Conservation (phyloP, 768 basidiomycete genomes). For the Auricularia heimuer region DNA sequence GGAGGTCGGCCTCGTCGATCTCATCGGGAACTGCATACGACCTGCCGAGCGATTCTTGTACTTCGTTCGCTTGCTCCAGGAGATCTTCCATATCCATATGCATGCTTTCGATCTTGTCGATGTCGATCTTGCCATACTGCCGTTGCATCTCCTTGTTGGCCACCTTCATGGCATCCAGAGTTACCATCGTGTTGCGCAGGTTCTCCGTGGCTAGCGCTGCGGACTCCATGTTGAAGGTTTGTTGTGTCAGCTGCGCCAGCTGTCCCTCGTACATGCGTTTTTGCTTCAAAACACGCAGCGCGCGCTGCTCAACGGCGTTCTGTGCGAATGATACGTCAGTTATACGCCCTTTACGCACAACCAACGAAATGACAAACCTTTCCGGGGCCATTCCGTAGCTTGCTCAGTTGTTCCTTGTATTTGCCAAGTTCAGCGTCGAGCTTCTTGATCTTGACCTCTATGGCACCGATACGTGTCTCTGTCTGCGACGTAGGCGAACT, state of each 20-base stretch:
- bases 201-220: conserved; percentile 95
- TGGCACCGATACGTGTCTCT: conserved; percentile 72
- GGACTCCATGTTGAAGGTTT: conserved; percentile 98
- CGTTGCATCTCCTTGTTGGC: conserved; percentile 96
- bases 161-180: conserved; percentile 88
- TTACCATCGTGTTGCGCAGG: conserved; percentile 96
- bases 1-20: conserved; percentile 92
- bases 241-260: conserved; percentile 82
- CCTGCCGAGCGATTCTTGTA: conserved; percentile 86
- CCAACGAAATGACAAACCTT: conserved; percentile 47
- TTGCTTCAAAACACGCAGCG: conserved; percentile 85
- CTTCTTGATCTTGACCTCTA: conserved; percentile 96
- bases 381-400: conserved; percentile 86
- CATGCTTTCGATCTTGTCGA: conserved; percentile 98
- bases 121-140: conserved; percentile 94
- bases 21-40: conserved; percentile 97
- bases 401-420: conserved; percentile 95
- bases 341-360: not conserved
- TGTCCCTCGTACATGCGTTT: conserved; percentile 95
- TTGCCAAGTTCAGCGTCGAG: conserved; percentile 84
- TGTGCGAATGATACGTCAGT: conserved; percentile 21
- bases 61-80: conserved; percentile 91
- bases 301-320: conserved; percentile 91
- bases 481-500: conserved; percentile 41
- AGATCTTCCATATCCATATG: conserved; percentile 98